phyloP scores from a whole-genome alignment of 371 early-diverging fungal genomes.

The Lichtheimia hyalospora region DNA sequence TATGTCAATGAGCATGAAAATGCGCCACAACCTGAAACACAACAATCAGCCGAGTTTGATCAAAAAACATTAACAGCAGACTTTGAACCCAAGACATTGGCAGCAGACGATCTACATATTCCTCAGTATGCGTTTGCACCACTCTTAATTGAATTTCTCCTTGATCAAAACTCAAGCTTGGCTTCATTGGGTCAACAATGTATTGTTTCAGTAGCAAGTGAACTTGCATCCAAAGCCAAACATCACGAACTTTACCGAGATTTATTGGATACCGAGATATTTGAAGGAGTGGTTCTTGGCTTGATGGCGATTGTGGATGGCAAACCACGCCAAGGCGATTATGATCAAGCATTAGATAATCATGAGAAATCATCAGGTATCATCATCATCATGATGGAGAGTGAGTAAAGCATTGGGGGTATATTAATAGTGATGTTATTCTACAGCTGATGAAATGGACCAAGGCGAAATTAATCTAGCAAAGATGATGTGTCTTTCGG shows the following conservation, averaged over 20 bases:
- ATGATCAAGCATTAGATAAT: constrained; percentile 11
- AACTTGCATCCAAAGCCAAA: constrained; percentile 26
- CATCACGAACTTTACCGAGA: constrained; percentile 28
- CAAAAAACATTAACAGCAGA: background rate
- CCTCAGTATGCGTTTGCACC: constrained; percentile 37
- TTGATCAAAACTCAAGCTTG: constrained; percentile 53
- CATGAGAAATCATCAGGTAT: background rate
- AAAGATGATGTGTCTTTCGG: constrained; percentile 61
- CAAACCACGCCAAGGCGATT: constrained; percentile 15
- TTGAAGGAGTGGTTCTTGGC: constrained; percentile 52
- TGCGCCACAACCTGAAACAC: background rate
- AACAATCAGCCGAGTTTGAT: constrained; percentile 4
- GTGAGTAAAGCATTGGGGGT: no score
- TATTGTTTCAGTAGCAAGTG: constrained; percentile 48
- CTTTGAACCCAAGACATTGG: background rate
- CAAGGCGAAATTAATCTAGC: constrained; percentile 57
- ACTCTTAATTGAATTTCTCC: constrained; percentile 46
- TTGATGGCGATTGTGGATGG: constrained; percentile 40
- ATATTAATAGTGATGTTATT: no score
- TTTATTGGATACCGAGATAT: constrained; percentile 53
- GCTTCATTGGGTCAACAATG: constrained; percentile 52
- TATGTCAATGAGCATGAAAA: constrained; percentile 2
- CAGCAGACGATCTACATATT: constrained; percentile 20
- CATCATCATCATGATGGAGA: no score
- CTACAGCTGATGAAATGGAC: constrained; percentile 29